Base-by-base conservation (phyloP, 163 green algal genomes). In the Chlorella variabilis region DNA sequence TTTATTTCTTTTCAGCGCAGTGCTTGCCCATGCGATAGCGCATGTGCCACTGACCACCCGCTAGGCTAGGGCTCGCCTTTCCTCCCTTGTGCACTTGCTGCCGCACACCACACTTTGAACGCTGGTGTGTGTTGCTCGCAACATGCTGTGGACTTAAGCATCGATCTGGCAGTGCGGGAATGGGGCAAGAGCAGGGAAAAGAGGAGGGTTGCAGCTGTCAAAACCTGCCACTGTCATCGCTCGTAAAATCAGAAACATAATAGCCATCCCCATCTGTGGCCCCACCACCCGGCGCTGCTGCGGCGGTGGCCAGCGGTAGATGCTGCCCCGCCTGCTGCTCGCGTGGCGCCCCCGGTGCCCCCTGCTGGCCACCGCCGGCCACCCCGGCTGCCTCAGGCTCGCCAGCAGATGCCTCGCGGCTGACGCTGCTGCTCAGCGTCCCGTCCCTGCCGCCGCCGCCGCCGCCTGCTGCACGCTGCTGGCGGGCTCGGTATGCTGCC, bases 401-500 rank as follows among this genome's bases (percentile, higher is more conserved):
- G 36, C 29, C 25, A 1, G 20, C 45, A 7, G 69, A 63, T 8
- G 49, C 33, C 33, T 78, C 71, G 0, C n/a, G 36, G 71, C 51
- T 69, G 13, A 25, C 8, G 38, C n/a, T 70, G 73, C 23, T 36
- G 27, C 31, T 15, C 7, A 0, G 17, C 4, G 29, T 41, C 25
- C 6, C n/a, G 29, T 4, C 27, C 1, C 7, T 1, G 1, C 0
- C 56, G 4, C 21, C 27, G 27, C 27, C 41, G 25, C 74, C 39
- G 1, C 56, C 27, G n/a, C 15, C 45, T 41, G 73, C 59, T 21
- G 73, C 61, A 15, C 38, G 38, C 36, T 71, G 58, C 75, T 81
- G 75, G 20, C 75, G 75, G 3, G 75, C 59, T 0, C 75, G 75
- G 21, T 81, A 81, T 21, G 75, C 75, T 20, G 75, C 75, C 20